Percentiles rank a stretch among this genome's conserved stretches.
Conservation (phyloP, 225 moss, liverwort and hornwort species). For the Rhytidiadelphus loreus region DNA sequence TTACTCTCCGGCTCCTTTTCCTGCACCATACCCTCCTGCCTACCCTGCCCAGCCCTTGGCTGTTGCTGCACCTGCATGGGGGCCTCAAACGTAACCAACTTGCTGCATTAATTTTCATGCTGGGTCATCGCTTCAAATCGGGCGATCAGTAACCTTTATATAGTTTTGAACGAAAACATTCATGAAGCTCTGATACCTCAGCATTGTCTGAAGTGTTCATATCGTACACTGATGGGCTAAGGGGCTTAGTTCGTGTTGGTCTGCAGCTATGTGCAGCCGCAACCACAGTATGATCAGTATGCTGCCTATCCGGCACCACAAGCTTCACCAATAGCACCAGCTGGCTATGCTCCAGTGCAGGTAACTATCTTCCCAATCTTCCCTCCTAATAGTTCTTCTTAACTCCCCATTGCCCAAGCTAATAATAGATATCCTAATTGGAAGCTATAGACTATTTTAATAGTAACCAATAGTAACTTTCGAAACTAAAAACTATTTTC, state of each 20-base stretch:
- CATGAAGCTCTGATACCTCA: neutral
- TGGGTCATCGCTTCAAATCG: neutral
- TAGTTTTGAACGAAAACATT: neutral
- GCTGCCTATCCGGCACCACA: slow-evolving; percentile 60
- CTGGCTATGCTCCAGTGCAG: slow-evolving; percentile 97
- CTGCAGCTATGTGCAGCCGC: slow-evolving; percentile 66
- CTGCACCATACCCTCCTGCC: slow-evolving; percentile 53
- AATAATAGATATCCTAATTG: neutral
- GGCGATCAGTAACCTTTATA: neutral
- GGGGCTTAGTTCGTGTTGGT: neutral
- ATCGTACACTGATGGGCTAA: neutral
- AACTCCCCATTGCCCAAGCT: neutral
- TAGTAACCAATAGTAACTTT: neutral
- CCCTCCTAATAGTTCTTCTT: neutral
- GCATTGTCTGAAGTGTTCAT: neutral
- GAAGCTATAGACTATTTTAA: neutral
- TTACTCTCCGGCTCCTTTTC: slow-evolving; percentile 52
- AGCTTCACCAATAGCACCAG: slow-evolving; percentile 64
- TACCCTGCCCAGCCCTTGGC: slow-evolving; percentile 55
- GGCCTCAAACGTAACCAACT: slow-evolving; percentile 71
- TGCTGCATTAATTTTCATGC: slow-evolving; percentile 11
- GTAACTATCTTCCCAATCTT: slow-evolving; percentile 4
- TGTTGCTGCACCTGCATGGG: slow-evolving; percentile 81
- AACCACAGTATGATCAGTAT: slow-evolving; percentile 77
- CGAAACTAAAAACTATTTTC: neutral